Base-by-base conservation (phyloP, 306 rosid species). In the Oemleria cerasiformis region DNA sequence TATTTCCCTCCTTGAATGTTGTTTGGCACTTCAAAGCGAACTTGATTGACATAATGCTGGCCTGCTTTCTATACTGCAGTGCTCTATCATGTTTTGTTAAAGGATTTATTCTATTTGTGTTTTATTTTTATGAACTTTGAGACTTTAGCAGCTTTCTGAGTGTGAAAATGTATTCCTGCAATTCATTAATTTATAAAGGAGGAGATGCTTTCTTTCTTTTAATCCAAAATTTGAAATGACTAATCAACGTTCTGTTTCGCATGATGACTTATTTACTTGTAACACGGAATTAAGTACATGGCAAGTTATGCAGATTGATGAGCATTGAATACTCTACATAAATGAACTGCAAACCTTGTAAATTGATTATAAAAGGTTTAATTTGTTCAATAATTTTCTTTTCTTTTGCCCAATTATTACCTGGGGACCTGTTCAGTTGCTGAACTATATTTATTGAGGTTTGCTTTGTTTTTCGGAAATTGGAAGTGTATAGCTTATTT, bases 21-120 rank as follows among this genome's bases (percentile, higher is more conserved):
- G 7, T 73, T 15, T 65, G 56, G 66, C 44, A 4, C 58, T 40
- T 74, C 8, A 42, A 54, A 43, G 19, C 8, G 19, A 13, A 44
- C 47, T 55, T 49, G 44, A 67, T 67, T 49, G 14, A 12, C 25
- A 8, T n/a, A 44, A 42, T 0, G 38, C 53, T 53, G 7, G 44
- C 50, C 25, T 51, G 25, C 49, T 63, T 21, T 63, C 19, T 14
- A 20, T 30, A 9, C n/a, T 15, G 50, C 7, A 63, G n/a, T 64
- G 51, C 12, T 14, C 15, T 0, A 3, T 1, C 1, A 23, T 53
- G 58, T 19, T n/a, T 53, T 8, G 25, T 53, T n/a, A n/a, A n/a
- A n/a, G n/a, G n/a, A n/a, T n/a, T n/a, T n/a, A n/a, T 51, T 7
- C 63, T 50, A 54, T 15, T 73, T 67, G n/a, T 19, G 30, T 54